A percentile compares a stretch with the other conserved stretches of the same genome.
phyloP scores from a whole-genome alignment of 768 basidiomycete genomes.

The Pulveroboletus sp. region DNA sequence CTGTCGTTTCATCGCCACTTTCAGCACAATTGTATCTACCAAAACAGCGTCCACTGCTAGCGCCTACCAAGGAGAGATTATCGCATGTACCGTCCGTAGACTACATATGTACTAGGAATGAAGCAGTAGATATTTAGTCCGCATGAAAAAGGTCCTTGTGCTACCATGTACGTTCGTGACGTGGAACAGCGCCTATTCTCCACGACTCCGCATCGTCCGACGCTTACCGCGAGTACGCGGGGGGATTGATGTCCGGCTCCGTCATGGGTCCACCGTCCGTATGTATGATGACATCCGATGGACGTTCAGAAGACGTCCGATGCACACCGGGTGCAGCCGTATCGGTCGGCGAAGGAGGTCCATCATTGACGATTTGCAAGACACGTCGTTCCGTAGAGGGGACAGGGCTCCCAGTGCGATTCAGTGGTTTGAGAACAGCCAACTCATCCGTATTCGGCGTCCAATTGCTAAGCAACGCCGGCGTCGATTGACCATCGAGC shows the following conservation, averaged over 20 bases:
- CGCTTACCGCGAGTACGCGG: conserved; percentile 22
- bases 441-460: conserved; percentile 22
- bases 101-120: conserved; percentile 8
- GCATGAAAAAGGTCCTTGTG: conserved; percentile 9
- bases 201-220: background rate
- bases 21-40: conserved; percentile 4
- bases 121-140: conserved; percentile 13
- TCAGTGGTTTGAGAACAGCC: conserved; percentile 11
- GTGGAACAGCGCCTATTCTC: background rate
- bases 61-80: conserved; percentile 2
- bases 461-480: conserved; percentile 8
- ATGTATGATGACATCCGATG: conserved; percentile 22
- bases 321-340: background rate
- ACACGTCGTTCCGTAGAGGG: conserved; percentile 20
- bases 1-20: no score
- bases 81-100: conserved; percentile 15
- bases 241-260: conserved; percentile 12
- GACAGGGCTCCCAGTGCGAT: conserved; percentile 22
- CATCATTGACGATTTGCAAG: conserved; percentile 29
- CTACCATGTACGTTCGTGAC: conserved; percentile 12
- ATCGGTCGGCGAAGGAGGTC: conserved; percentile 19
- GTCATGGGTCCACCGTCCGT: conserved; percentile 22
- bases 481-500: background rate
- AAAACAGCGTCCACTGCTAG: background rate
- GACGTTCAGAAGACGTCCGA: background rate